A percentile compares a stretch with the other conserved stretches of the same genome.
Evolutionary conservation across 139 green algal species (phyloP).

Genomic region (Tetraselmis chui): DNA sequence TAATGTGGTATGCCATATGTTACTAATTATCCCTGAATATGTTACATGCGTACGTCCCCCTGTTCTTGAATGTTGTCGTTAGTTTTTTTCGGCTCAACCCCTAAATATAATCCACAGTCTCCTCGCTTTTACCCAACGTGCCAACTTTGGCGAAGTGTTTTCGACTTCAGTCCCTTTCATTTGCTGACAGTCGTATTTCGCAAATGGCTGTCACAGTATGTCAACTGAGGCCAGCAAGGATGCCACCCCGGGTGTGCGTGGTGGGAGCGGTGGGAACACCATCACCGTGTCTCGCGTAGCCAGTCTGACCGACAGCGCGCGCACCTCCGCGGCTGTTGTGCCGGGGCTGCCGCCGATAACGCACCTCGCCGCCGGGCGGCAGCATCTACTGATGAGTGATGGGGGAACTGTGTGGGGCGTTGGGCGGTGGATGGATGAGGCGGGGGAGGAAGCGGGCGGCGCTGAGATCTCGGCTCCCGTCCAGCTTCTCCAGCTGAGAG

Average conservation of each 20-base stretch:
- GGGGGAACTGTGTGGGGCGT: constrained; percentile 48
- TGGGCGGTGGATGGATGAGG: constrained; percentile 23
- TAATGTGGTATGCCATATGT: no score
- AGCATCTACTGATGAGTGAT: constrained; percentile 50
- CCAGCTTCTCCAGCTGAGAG: constrained; percentile 27
- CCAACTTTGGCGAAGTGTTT: no score
- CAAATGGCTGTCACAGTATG: no score
- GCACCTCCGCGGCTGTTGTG: constrained; percentile 22
- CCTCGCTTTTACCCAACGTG: no score
- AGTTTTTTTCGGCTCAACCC: no score
- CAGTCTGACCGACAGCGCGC: not conserved
- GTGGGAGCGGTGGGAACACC: not conserved
- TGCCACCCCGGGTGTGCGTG: not conserved
- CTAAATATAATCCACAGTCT: no score
- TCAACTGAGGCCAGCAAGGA: not conserved
- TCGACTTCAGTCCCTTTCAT: no score
- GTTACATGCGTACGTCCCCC: no score
- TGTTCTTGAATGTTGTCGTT: no score
- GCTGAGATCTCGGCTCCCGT: constrained; percentile 16
- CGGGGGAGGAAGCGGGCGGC: constrained; percentile 12
- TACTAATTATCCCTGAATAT: no score
- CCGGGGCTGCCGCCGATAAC: constrained; percentile 38
- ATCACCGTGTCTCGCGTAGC: not conserved
- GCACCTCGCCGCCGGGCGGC: constrained; percentile 42
- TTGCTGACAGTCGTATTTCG: no score